Conservation (phyloP, 2,329 filamentous ascomycete genomes). For the Neopestalotiopsis rosae region DNA sequence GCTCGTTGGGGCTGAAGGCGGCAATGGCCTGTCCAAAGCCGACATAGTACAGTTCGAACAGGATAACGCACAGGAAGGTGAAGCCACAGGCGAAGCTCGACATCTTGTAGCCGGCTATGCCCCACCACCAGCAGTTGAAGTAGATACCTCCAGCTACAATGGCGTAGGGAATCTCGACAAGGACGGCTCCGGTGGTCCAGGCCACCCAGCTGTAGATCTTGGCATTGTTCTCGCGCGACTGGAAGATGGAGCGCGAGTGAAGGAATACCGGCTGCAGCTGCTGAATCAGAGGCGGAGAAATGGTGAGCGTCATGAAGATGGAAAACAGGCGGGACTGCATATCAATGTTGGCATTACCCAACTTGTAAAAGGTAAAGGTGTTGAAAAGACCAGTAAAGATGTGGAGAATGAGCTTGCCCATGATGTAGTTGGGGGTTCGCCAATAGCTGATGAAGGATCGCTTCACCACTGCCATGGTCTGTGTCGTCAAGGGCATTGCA, state of each 20-base stretch:
- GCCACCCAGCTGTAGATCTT: conserved; percentile 82
- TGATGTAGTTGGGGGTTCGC: conserved; percentile 78
- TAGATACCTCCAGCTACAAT: conserved; percentile 70
- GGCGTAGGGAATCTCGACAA: conserved; percentile 74
- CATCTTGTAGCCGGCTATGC: conserved; percentile 52
- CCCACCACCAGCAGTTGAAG: conserved; percentile 67
- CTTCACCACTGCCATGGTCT: conserved; percentile 71
- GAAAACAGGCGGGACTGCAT: conserved; percentile 77
- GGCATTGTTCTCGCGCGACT: conserved; percentile 74
- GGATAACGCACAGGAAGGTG: conserved; percentile 66
- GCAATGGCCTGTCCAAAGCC: conserved; percentile 56
- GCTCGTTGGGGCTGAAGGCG: conserved; percentile 68
- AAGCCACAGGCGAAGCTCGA: conserved; percentile 64
- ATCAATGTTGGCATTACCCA: conserved; percentile 62
- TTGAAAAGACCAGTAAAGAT: conserved; percentile 79
- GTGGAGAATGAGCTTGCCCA: conserved; percentile 75
- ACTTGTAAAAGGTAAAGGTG: conserved; percentile 68
- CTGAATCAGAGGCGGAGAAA: conserved; percentile 76
- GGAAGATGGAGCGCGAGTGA: conserved; percentile 69
- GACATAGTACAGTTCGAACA: conserved; percentile 45
- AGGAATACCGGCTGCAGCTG: conserved; percentile 78
- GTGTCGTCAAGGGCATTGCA: conserved; percentile 66
- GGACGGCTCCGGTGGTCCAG: conserved; percentile 67
- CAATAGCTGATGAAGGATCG: conserved; percentile 76
- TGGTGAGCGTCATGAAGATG: conserved; percentile 77